These are phyloP conservation scores for Spergularia azorica DNA, from an alignment of 179 eudicot species.

Conservation along the genomic window DNA sequence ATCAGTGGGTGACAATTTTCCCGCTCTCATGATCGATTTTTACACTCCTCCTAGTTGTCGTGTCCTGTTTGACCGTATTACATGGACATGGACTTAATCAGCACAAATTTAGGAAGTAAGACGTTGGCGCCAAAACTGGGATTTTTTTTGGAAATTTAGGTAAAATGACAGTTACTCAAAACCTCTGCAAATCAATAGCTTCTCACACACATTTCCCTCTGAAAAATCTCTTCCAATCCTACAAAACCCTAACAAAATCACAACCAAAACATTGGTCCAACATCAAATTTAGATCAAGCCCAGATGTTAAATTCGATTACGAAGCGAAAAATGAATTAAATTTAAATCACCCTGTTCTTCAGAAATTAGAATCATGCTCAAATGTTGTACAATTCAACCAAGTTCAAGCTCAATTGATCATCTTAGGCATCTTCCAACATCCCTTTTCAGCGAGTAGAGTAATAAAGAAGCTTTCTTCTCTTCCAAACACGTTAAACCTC, in stretches of 20 bases:
- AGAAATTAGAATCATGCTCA: conserved; percentile 38
- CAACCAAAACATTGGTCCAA: conserved; percentile 40
- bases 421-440: conserved; percentile 52
- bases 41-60: no score
- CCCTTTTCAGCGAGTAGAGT: conserved; percentile 50
- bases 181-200: conserved; percentile 25
- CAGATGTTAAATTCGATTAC: background rate
- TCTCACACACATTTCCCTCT: conserved; percentile 31
- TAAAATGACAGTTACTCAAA: conserved; percentile 40
- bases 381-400: conserved; percentile 43
- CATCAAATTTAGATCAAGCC: conserved; percentile 14
- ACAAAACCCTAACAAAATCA: conserved; percentile 39
- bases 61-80: no score
- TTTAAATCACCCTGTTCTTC: conserved; percentile 50
- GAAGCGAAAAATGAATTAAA: conserved; percentile 27
- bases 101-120: background rate
- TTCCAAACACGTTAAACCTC: conserved; percentile 32
- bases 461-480: conserved; percentile 50
- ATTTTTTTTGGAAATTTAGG: conserved; percentile 1
- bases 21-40: no score
- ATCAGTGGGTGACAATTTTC: no score
- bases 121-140: conserved; percentile 25
- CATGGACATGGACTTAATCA: background rate
- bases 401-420: conserved; percentile 49
- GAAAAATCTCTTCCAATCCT: conserved; percentile 46